Evolutionary conservation across 2,329 filamentous ascomycete species (phyloP).

Genomic region (Thelonectria discophora): DNA sequence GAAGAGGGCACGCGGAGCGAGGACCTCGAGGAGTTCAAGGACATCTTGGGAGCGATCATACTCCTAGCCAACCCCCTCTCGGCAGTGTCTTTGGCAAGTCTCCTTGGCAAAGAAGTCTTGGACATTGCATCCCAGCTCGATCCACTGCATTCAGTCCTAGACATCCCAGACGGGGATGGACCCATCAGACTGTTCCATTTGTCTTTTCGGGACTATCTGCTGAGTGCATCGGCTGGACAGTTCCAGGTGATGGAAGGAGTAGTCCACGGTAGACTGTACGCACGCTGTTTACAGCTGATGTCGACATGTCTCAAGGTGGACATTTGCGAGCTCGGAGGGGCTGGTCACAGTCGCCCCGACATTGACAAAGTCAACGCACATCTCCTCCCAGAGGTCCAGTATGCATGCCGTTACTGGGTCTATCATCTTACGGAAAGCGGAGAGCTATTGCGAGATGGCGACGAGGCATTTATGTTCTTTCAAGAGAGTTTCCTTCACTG

Average conservation of each 20-base stretch:
- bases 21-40: neutral
- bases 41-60: constrained; percentile 2
- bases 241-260: neutral
- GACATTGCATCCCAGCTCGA: neutral
- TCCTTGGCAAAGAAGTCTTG: neutral
- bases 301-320: neutral
- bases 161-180: neutral
- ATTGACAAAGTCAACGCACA: neutral
- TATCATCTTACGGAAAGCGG: constrained; percentile 44
- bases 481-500: constrained; percentile 28
- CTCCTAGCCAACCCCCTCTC: constrained; percentile 5
- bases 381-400: constrained; percentile 1
- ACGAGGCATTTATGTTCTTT: constrained; percentile 27
- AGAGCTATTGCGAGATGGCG: constrained; percentile 39
- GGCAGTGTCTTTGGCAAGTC: neutral
- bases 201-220: constrained; percentile 4
- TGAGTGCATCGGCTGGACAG: neutral
- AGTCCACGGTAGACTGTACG: neutral
- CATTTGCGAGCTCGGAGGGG: neutral
- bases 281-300: neutral
- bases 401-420: constrained; percentile 48
- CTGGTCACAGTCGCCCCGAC: neutral
- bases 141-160: neutral
- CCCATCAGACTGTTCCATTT: constrained; percentile 1
- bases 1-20: no score